Conservation (phyloP, 2,329 filamentous ascomycete genomes). For the Fusarium xylarioides region DNA sequence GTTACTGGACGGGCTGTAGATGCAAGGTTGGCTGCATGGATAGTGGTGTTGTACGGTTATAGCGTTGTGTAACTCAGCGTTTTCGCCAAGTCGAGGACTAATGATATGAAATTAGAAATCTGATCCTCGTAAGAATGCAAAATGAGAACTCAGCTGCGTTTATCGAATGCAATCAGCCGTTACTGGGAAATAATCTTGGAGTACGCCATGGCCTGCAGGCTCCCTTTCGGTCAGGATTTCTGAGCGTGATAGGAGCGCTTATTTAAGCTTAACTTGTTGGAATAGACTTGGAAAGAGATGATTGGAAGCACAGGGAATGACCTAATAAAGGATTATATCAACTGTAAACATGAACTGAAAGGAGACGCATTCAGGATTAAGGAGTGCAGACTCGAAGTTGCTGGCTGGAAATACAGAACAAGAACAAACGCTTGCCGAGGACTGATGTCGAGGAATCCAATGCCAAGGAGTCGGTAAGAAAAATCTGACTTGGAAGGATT, state of each 20-base stretch:
- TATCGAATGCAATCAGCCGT: slow-evolving; percentile 1
- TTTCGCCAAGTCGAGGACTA: background rate
- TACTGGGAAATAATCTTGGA: background rate
- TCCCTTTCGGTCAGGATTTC: background rate
- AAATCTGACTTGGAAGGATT: background rate
- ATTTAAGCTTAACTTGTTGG: background rate
- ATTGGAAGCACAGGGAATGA: background rate
- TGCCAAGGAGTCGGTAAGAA: background rate
- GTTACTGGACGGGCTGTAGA: background rate
- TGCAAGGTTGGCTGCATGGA: slow-evolving; percentile 14
- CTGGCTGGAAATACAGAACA: background rate
- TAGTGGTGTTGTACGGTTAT: background rate
- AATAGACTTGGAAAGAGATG: background rate
- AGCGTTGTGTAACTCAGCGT: slow-evolving; percentile 7
- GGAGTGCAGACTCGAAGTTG: background rate
- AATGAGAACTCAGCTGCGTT: background rate
- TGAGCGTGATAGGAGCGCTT: background rate
- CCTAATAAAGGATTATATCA: no score
- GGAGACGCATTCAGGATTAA: background rate
- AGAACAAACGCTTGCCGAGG: background rate
- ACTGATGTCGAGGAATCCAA: background rate
- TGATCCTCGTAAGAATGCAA: background rate
- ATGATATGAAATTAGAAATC: background rate
- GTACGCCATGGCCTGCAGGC: background rate
- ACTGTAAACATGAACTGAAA: background rate